These are phyloP conservation scores for Cynara cardunculus DNA, from an alignment of 129 eudicot genomes.

Conservation along the genomic window DNA sequence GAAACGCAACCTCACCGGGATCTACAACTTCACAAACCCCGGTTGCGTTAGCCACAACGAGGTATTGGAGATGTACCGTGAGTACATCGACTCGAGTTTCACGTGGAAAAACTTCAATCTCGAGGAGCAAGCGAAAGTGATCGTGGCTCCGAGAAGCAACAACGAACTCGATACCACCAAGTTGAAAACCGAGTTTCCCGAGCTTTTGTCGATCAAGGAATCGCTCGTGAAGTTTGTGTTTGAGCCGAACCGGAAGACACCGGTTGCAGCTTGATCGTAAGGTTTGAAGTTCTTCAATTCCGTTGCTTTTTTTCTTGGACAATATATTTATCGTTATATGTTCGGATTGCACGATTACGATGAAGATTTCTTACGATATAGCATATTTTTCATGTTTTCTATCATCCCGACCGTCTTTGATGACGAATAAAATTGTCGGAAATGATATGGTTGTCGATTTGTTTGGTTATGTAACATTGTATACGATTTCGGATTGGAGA, in stretches of 20 bases:
- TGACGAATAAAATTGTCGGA: slow-evolving; percentile 17
- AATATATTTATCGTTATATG: neutral
- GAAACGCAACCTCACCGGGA: slow-evolving; percentile 44
- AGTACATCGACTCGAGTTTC: slow-evolving; percentile 34
- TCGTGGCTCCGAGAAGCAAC: slow-evolving; percentile 45
- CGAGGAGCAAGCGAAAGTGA: slow-evolving; percentile 51
- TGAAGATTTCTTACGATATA: slow-evolving; percentile 11
- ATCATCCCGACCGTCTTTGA: slow-evolving; percentile 6
- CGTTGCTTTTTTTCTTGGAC: neutral
- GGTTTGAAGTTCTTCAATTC: neutral
- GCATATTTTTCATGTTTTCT: neutral
- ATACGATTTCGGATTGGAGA: neutral
- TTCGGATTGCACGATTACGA: neutral
- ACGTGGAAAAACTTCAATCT: slow-evolving; percentile 49
- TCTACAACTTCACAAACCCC: slow-evolving; percentile 52
- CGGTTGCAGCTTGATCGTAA: slow-evolving; percentile 14
- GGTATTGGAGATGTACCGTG: slow-evolving; percentile 44
- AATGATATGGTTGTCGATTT: slow-evolving; percentile 12
- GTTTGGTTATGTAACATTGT: neutral
- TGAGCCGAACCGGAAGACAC: slow-evolving; percentile 43
- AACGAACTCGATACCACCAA: slow-evolving; percentile 52
- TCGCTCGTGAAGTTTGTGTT: slow-evolving; percentile 46
- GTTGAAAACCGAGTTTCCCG: slow-evolving; percentile 49
- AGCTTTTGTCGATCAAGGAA: slow-evolving; percentile 42
- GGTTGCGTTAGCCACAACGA: slow-evolving; percentile 54